phyloP scores from a whole-genome alignment of 441 rosid species.

The Aquilaria agallochum region DNA sequence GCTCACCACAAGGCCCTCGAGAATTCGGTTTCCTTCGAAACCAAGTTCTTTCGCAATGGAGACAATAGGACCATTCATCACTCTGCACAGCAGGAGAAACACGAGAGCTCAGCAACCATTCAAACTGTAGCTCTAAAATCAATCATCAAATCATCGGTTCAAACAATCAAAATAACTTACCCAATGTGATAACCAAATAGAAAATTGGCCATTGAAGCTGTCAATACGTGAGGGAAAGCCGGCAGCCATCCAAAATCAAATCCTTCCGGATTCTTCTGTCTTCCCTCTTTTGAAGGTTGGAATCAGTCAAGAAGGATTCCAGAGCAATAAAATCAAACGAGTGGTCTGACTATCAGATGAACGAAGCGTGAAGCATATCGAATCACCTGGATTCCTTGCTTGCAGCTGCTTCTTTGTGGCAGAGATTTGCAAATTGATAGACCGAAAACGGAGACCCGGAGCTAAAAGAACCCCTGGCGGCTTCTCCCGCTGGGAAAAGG shows the following conservation, averaged over 20 bases:
- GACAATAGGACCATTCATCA: conserved; percentile 78
- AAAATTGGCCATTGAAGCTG: conserved; percentile 79
- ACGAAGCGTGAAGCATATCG: neutral
- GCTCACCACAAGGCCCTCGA: conserved; percentile 83
- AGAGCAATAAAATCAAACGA: neutral
- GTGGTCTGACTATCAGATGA: neutral
- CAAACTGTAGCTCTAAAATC: neutral
- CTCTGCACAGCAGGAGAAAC: conserved; percentile 33
- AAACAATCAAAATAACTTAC: conserved; percentile 18
- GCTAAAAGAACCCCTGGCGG: neutral
- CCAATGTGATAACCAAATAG: conserved; percentile 87
- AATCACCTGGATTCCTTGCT: conserved; percentile 27
- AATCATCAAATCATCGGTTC: neutral
- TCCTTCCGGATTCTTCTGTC: conserved; percentile 29
- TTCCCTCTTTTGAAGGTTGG: neutral
- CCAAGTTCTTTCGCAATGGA: conserved; percentile 74
- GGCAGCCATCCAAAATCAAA: conserved; percentile 63
- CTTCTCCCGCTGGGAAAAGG: neutral
- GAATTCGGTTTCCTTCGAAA: conserved; percentile 64
- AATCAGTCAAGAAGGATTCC: neutral
- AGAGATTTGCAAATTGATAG: conserved; percentile 15
- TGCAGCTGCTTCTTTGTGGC: conserved; percentile 26
- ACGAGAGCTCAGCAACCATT: neutral
- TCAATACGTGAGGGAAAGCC: conserved; percentile 59
- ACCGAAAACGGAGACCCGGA: conserved; percentile 21